Conservation (phyloP, 179 eudicot genomes). For the Amaranthus tricolor region DNA sequence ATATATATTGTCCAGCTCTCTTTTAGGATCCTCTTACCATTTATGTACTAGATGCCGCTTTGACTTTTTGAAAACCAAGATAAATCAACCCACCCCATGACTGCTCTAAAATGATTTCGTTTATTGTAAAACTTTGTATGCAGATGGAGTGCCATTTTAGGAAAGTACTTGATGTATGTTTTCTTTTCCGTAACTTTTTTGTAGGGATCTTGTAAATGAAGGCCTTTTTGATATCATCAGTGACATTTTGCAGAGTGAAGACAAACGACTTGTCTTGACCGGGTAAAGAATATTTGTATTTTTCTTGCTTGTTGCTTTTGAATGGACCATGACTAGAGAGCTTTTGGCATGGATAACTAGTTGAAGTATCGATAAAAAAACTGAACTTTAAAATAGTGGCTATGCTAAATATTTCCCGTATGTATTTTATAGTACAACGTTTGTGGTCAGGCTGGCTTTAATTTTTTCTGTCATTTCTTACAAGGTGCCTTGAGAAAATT, state of each 20-base stretch:
- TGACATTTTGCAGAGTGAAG: constrained; percentile 66
- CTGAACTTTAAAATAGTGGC: neutral
- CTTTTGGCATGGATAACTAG: neutral
- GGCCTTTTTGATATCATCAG: constrained; percentile 83
- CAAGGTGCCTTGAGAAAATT: neutral
- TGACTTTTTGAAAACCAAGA: too few relatives aligned
- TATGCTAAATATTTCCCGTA: neutral
- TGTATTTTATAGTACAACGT: neutral
- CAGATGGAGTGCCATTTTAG: neutral
- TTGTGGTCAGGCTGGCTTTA: neutral
- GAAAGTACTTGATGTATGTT: constrained; percentile 9
- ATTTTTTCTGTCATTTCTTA: neutral
- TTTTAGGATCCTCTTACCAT: neutral
- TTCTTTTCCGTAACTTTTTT: constrained; percentile 15
- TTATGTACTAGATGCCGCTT: neutral
- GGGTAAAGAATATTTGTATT: constrained; percentile 50
- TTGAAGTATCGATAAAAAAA: neutral
- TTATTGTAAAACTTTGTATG: neutral
- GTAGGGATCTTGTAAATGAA: constrained; percentile 90
- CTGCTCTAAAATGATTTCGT: neutral
- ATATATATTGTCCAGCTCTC: too few relatives aligned
- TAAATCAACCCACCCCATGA: too few relatives aligned
- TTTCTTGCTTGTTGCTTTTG: neutral
- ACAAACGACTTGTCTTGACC: constrained; percentile 73
- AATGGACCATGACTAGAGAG: neutral